Conservation (phyloP, 208 protist genomes). For the Vickermania ingenoplastis region DNA sequence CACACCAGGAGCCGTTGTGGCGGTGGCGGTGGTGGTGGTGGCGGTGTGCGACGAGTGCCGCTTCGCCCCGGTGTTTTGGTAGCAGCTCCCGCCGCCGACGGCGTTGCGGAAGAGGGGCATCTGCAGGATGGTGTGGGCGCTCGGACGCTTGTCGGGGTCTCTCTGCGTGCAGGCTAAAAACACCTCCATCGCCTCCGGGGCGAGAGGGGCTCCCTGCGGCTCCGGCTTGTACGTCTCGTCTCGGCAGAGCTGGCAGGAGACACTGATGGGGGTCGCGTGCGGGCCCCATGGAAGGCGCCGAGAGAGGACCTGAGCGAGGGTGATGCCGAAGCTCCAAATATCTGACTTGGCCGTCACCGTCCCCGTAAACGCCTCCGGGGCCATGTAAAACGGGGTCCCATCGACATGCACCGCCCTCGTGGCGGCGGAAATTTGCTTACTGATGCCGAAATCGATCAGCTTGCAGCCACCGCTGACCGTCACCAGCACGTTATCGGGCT, state of each 20-base stretch:
- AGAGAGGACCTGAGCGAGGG: slow-evolving; percentile 58
- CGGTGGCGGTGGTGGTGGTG: too few relatives aligned
- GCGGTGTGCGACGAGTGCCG: too few relatives aligned
- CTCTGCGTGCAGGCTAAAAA: slow-evolving; percentile 33
- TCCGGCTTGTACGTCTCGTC: slow-evolving; percentile 20
- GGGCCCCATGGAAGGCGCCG: slow-evolving; percentile 45
- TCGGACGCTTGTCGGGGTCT: slow-evolving; percentile 24
- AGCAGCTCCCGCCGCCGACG: background rate
- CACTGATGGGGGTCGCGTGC: slow-evolving; percentile 18
- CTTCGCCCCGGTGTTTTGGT: too few relatives aligned
- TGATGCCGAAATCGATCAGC: slow-evolving; percentile 84
- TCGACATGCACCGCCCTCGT: slow-evolving; percentile 20
- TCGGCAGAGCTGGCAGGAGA: slow-evolving; percentile 32
- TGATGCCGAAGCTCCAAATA: slow-evolving; percentile 83
- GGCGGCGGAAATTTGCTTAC: slow-evolving; percentile 30
- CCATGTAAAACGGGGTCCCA: slow-evolving; percentile 67
- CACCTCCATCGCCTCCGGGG: slow-evolving; percentile 24
- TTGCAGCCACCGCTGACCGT: slow-evolving; percentile 69
- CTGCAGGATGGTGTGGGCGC: slow-evolving; percentile 30
- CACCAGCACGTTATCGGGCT: slow-evolving; percentile 87
- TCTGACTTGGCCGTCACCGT: slow-evolving; percentile 44
- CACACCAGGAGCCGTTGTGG: too few relatives aligned
- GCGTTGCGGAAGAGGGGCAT: slow-evolving; percentile 33
- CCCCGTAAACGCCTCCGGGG: slow-evolving; percentile 55
- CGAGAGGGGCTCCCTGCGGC: slow-evolving; percentile 15